phyloP scores from a whole-genome alignment of 805 yeast genomes.

The Kregervanrija delftensis region DNA sequence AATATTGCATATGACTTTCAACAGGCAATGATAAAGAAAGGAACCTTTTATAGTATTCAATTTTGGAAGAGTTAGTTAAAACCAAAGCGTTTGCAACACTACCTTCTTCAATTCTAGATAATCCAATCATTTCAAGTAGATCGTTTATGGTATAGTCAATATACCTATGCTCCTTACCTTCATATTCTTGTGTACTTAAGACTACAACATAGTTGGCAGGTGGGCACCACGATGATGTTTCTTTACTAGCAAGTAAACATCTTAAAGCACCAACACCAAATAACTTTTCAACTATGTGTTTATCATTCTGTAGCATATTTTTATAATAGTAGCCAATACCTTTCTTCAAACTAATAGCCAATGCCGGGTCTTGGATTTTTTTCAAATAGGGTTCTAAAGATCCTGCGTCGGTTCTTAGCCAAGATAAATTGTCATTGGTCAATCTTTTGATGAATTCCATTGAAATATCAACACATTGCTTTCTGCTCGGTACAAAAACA shows the following conservation, averaged over 20 bases:
- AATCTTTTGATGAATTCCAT: slow-evolving; percentile 32
- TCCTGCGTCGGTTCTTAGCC: slow-evolving; percentile 34
- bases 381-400: slow-evolving; percentile 35
- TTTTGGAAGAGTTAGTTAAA: slow-evolving; percentile 47
- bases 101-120: slow-evolving; percentile 25
- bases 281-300: slow-evolving; percentile 45
- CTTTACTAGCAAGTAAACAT: slow-evolving; percentile 56
- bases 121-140: slow-evolving; percentile 58
- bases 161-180: slow-evolving; percentile 66
- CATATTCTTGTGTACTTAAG: slow-evolving; percentile 64
- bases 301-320: slow-evolving; percentile 52
- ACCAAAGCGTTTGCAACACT: slow-evolving; percentile 41
- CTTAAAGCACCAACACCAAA: slow-evolving; percentile 44
- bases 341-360: slow-evolving; percentile 36
- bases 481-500: slow-evolving; percentile 54
- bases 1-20: slow-evolving; percentile 63
- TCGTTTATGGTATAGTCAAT: slow-evolving; percentile 62
- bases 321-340: slow-evolving; percentile 65
- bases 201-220: slow-evolving; percentile 50
- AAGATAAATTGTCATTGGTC: slow-evolving; percentile 29
- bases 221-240: slow-evolving; percentile 45
- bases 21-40: slow-evolving; percentile 71
- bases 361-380: slow-evolving; percentile 39
- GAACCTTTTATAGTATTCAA: slow-evolving; percentile 64
- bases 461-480: slow-evolving; percentile 47